Percentiles rank a stretch among this genome's conserved stretches.
These are phyloP conservation scores for Amylocarpus encephaloides DNA, from an alignment of 2,329 filamentous ascomycete genomes.

Conservation along the genomic window DNA sequence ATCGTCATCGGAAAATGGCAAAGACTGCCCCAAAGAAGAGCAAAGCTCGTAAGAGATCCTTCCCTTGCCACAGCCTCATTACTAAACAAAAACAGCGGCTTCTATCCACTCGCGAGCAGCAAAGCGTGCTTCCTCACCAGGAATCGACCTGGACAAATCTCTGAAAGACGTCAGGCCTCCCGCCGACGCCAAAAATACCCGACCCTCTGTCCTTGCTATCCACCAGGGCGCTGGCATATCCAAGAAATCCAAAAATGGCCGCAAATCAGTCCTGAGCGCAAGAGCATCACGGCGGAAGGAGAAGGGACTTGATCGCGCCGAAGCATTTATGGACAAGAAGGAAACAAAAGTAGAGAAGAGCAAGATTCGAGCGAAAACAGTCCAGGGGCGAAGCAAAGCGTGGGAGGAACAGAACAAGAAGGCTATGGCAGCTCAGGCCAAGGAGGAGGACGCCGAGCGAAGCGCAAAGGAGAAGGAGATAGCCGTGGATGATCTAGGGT, in stretches of 20 bases:
- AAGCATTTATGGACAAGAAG: conserved; percentile 53
- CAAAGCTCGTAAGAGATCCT: conserved; percentile 22
- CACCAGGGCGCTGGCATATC: conserved; percentile 60
- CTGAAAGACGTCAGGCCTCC: conserved; percentile 54
- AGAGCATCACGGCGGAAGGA: conserved; percentile 52
- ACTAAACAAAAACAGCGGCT: conserved; percentile 31
- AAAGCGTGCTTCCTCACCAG: conserved; percentile 63
- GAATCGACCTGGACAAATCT: conserved; percentile 66
- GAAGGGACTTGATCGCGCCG: conserved; percentile 51
- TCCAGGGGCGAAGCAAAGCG: conserved; percentile 44
- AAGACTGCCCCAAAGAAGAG: conserved; percentile 32
- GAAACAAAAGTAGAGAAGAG: conserved; percentile 50
- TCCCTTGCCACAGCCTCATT: neutral
- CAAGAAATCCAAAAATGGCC: conserved; percentile 57
- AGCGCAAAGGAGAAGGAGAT: conserved; percentile 21
- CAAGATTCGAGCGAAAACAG: conserved; percentile 40
- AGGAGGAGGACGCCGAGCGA: conserved; percentile 22
- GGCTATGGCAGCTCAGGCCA: conserved; percentile 24
- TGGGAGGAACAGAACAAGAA: conserved; percentile 55
- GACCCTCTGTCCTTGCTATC: conserved; percentile 62
- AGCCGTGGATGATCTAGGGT: conserved; percentile 13
- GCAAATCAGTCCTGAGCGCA: conserved; percentile 48
- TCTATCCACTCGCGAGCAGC: conserved; percentile 70
- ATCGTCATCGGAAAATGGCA: conserved; percentile 21
- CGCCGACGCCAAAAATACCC: conserved; percentile 40